A percentile compares a stretch with the other conserved stretches of the same genome.
Evolutionary conservation across 2,329 filamentous ascomycete species (phyloP).

Genomic region (Uncinocarpus reesii): DNA sequence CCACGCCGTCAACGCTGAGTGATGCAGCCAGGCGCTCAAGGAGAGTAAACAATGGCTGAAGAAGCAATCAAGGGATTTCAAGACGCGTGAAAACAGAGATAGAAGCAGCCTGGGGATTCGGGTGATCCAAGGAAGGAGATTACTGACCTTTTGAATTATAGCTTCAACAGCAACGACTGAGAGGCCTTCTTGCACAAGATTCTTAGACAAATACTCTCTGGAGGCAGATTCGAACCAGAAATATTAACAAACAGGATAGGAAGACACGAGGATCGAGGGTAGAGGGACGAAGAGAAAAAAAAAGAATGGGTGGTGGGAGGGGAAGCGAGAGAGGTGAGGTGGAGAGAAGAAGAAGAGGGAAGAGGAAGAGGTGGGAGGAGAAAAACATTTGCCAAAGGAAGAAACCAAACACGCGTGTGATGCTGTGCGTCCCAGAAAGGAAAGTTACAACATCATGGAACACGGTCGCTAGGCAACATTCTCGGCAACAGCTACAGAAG

Average conservation of each 20-base stretch:
- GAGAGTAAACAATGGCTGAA: neutral
- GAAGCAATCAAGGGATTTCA: no score
- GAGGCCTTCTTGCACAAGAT: neutral
- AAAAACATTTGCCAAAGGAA: neutral
- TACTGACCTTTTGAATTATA: neutral
- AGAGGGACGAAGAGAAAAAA: neutral
- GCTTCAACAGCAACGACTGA: neutral
- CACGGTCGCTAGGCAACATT: neutral
- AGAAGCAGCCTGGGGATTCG: neutral
- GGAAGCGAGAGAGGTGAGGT: slow-evolving; percentile 10
- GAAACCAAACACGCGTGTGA: neutral
- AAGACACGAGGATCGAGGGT: neutral
- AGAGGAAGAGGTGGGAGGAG: slow-evolving; percentile 8
- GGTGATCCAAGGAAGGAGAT: no score
- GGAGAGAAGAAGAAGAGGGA: slow-evolving; percentile 13
- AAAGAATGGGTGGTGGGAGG: slow-evolving; percentile 5
- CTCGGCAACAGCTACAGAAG: neutral
- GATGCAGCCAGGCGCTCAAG: no score
- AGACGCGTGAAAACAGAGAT: neutral
- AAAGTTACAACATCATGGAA: neutral
- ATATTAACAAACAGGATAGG: neutral
- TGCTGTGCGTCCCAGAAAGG: slow-evolving; percentile 2
- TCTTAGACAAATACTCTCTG: neutral
- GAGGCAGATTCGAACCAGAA: neutral
- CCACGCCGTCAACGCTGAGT: no score